phyloP scores from a whole-genome alignment of 2,329 filamentous ascomycete species.

The Aspergillus oerlinghausenensis region DNA sequence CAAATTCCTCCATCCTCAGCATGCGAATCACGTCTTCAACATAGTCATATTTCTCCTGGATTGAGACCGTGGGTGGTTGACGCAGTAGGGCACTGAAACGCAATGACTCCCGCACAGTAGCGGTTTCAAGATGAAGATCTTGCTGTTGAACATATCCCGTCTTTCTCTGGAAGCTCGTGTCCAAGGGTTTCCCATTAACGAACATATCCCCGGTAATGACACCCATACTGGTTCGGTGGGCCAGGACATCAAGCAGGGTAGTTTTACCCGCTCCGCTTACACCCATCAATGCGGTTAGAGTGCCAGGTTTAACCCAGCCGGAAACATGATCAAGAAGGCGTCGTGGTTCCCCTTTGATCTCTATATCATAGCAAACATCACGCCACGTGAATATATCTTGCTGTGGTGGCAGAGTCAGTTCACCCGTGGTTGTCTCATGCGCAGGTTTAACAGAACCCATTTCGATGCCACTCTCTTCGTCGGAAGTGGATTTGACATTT shows the following conservation, averaged over 20 bases:
- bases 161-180: constrained; percentile 40
- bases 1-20: constrained; percentile 81
- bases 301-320: constrained; percentile 90
- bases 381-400: constrained; percentile 78
- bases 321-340: constrained; percentile 77
- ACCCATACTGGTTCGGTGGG: constrained; percentile 78
- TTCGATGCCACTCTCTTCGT: constrained; percentile 21
- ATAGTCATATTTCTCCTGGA: constrained; percentile 73
- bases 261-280: constrained; percentile 88
- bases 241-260: constrained; percentile 78
- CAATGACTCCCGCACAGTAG: constrained; percentile 81
- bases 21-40: constrained; percentile 85
- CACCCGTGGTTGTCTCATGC: constrained; percentile 11
- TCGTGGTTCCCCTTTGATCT: constrained; percentile 67
- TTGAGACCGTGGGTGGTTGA: constrained; percentile 66
- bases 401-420: constrained; percentile 48
- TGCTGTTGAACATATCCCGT: constrained; percentile 68
- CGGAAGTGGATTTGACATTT: constrained; percentile 1
- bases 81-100: constrained; percentile 80
- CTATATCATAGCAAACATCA: constrained; percentile 71
- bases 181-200: constrained; percentile 66
- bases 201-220: constrained; percentile 82
- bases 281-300: constrained; percentile 83
- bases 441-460: background rate
- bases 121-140: constrained; percentile 77